Base-by-base conservation (phyloP, 768 basidiomycete species). In the Neoboletus subvelutipes region DNA sequence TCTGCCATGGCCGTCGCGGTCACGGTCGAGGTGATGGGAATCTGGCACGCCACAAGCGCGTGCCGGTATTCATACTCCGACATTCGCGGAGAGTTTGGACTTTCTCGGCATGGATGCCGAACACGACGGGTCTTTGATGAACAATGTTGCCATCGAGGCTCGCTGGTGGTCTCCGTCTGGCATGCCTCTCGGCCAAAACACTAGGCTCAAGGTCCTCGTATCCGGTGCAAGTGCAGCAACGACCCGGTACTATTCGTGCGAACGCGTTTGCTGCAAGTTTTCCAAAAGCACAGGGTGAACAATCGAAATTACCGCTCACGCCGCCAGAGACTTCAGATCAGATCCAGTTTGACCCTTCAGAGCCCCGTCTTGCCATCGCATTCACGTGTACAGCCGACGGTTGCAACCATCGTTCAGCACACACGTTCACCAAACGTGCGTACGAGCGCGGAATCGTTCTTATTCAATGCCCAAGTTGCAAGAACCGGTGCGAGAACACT, bases 391-490 rank as follows among this genome's bases (percentile, higher is more conserved):
- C 91, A 1, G 94, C 84, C 5, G 64, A 77, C 6, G 78, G 77
- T 2, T 98, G 95, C 64, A 79, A 79, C 11, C 81, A 82, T 58
- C 86, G 96, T 3, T 95, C 92, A 10, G 86, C 91, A 6, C 95
- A 98, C 65, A 81, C 90, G 58, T 98, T 98, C 71, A 82, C 91
- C 7, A 88, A 85, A 68, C 81, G 85, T 45, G 83, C 92, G 20
- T 99, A 99, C 72, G 82, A 89, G 68, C 82, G 80, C 45, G 96
- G 96, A 0, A 86, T 98, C 50, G 95, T 98, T 3, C 77, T 99
- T 28, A 83, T 97, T 1, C 83, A 94, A 68, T 99, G 96, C 75
- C 94, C 95, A 2, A 82, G 82, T 15, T 99, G 96, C 70, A 85
- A 89, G 64, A 92, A 90, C 65, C 77, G 95, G 90, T 93, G 67